These are phyloP conservation scores for Hyaloscypha hepaticicola DNA, from an alignment of 495 filamentous ascomycete genomes.

Conservation along the genomic window DNA sequence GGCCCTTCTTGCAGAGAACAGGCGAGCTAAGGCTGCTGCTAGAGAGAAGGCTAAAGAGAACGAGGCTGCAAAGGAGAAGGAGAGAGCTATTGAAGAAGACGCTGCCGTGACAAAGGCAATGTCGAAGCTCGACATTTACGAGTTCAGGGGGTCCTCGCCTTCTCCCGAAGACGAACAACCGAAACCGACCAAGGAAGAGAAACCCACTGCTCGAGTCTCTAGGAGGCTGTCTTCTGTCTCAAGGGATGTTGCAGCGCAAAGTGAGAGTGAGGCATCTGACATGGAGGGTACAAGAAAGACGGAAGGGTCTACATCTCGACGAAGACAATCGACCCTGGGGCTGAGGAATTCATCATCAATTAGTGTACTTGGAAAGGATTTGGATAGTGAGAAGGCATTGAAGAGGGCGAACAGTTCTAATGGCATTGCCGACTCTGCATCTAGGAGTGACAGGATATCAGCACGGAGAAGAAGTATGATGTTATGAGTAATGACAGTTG, in stretches of 20 bases:
- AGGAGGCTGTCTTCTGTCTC: constrained; percentile 20
- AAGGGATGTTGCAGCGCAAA: neutral
- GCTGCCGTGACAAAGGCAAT: constrained; percentile 1
- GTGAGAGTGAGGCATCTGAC: constrained; percentile 27
- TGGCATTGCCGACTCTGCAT: constrained; percentile 8
- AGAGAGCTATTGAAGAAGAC: constrained; percentile 9
- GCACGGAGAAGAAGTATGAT: constrained; percentile 55
- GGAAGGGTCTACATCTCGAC: constrained; percentile 3
- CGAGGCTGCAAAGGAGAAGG: constrained; percentile 15
- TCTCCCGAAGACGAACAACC: constrained; percentile 1
- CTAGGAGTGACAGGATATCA: constrained; percentile 30
- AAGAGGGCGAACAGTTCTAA: constrained; percentile 22
- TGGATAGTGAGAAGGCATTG: constrained; percentile 14
- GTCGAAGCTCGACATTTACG: constrained; percentile 35
- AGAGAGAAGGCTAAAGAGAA: constrained; percentile 20
- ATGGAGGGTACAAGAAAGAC: constrained; percentile 24
- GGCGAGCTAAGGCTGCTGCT: constrained; percentile 24
- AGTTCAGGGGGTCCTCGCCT: constrained; percentile 37
- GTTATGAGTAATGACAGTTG: constrained; percentile 44
- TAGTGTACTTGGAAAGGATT: neutral
- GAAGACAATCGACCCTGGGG: constrained; percentile 28
- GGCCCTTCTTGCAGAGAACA: constrained; percentile 28
- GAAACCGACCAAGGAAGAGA: constrained; percentile 18
- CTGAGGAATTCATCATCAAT: constrained; percentile 16
- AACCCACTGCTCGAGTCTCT: constrained; percentile 17